Percentiles rank a stretch among this genome's conserved stretches.
These are phyloP conservation scores for Termitomyces sp. DNA, from an alignment of 768 basidiomycete genomes.

Conservation along the genomic window DNA sequence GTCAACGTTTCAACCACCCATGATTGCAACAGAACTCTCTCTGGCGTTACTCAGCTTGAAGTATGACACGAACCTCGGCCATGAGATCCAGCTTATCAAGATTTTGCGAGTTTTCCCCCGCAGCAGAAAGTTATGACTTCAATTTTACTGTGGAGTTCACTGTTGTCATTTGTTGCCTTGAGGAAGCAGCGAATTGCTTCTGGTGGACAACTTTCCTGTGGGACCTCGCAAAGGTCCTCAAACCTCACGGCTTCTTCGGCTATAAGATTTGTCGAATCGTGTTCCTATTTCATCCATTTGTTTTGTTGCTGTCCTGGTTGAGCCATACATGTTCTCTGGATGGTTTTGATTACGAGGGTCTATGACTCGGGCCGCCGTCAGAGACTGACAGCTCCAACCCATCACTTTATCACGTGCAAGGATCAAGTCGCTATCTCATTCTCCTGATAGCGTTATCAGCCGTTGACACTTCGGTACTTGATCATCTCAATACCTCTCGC, in stretches of 20 bases:
- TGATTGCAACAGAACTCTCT: slow-evolving; percentile 6
- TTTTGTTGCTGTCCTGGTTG: not conserved
- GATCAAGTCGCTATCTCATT: not conserved
- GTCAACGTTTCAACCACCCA: not conserved
- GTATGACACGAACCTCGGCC: slow-evolving; percentile 1
- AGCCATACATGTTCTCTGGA: not conserved
- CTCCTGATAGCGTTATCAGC: not conserved
- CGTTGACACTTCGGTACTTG: not conserved
- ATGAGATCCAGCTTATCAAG: slow-evolving; percentile 1
- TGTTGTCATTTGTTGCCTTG: not conserved
- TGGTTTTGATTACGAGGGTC: not conserved
- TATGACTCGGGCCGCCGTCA: no score
- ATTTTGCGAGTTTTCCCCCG: not conserved
- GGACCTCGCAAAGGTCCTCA: not conserved
- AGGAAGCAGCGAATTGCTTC: slow-evolving; percentile 1
- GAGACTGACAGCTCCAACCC: not conserved
- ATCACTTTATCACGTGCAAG: not conserved
- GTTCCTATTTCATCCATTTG: not conserved
- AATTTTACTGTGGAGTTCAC: not conserved
- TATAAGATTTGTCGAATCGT: not conserved
- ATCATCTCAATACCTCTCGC: not conserved
- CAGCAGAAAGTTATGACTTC: not conserved
- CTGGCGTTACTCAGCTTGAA: not conserved
- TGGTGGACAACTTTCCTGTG: not conserved
- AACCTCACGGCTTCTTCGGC: not conserved